Base-by-base conservation (phyloP, 495 filamentous ascomycete genomes). In the Wilcoxina mikolae region DNA sequence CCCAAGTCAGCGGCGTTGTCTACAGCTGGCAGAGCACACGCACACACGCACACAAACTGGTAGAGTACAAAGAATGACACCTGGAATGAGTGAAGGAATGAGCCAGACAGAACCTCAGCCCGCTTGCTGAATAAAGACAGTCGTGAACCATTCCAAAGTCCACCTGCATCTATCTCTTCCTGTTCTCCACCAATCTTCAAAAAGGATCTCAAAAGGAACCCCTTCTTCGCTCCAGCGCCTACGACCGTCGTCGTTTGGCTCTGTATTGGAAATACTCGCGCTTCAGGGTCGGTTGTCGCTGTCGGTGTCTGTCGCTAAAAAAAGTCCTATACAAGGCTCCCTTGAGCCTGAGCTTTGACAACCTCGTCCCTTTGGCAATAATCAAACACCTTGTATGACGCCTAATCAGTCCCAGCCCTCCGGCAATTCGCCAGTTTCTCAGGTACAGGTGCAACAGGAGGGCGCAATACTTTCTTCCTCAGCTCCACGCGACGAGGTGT, bases 371-470 rank as follows among this genome's bases (percentile, higher is more conserved):
- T 35, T 15, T 15, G 7, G 7, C 31, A 7, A 7, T 7, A 17
- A 18, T 46, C 43, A 17, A 18, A 1, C 43, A 18, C 22, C 43
- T 46, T 46, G 43, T 46, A 46, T 46, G 43, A 46, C 43, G 43
- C 43, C 43, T 17, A 11, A 11, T 18, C 43, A 46, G 22, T 46
- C n/a, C 43, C 43, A 17, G 1, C 43, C 43, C 43, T 3, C 43
- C 35, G 35, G 35, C 35, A 39, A 39, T 46, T 46, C 43, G 11
- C 43, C 43, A 46, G n/a, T 46, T 18, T 24, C 23, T 11, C n/a
- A 46, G 43, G 43, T 24, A 46, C 43, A 39, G 4, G 35, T 39
- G 35, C 35, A 15, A 39, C 43, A 46, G 23, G 2, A 46, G n/a
- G 22, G n/a, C 10, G 23, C 43, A 24, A 24, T 24, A 11, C n/a